Conservation (phyloP, 2,329 filamentous ascomycete species). For the Hymenoscyphus repandus region DNA sequence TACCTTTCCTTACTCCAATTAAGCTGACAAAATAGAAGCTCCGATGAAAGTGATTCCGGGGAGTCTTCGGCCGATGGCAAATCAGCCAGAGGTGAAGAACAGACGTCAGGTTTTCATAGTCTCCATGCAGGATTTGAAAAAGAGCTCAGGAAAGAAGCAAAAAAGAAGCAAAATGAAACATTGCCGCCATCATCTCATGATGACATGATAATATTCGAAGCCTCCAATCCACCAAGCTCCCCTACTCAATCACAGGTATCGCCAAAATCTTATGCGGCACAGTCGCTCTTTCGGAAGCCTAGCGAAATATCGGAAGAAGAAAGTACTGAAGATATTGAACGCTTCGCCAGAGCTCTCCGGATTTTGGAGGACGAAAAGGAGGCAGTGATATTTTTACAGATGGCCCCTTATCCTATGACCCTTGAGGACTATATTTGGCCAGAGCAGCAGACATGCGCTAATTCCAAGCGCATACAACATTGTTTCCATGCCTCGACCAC, state of each 20-base stretch:
- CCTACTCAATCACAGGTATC: neutral
- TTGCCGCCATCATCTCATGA: neutral
- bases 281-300: conserved; percentile 7
- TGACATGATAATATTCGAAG: conserved; percentile 4
- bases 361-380: conserved; percentile 4
- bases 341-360: neutral
- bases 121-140: neutral
- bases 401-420: conserved; percentile 59
- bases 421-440: conserved; percentile 52
- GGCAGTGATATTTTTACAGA: conserved; percentile 36
- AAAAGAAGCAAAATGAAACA: neutral
- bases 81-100: neutral
- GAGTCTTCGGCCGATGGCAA: neutral
- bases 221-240: neutral
- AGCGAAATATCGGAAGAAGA: conserved; percentile 10
- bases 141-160: conserved; percentile 4
- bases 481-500: conserved; percentile 58
- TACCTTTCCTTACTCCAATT: neutral
- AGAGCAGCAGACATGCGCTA: conserved; percentile 17
- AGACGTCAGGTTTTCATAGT: neutral
- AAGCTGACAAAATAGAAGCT: neutral
- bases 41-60: neutral
- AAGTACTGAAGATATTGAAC: conserved; percentile 11
- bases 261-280: neutral
- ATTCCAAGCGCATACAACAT: conserved; percentile 38